phyloP scores from a whole-genome alignment of 305 asterid genomes.

The Fraxinus ornus region DNA sequence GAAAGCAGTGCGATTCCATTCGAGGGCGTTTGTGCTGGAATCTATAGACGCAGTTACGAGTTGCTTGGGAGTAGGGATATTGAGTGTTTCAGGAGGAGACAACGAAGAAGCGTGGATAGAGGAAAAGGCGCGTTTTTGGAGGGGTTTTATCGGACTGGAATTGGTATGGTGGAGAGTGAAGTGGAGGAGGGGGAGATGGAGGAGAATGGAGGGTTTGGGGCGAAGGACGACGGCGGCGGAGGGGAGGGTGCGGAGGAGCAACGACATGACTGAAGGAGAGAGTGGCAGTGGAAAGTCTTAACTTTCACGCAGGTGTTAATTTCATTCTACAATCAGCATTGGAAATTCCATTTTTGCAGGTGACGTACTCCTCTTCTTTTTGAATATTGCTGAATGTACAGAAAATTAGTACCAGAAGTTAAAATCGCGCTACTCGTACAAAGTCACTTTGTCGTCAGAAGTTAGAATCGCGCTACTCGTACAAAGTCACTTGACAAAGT shows the following conservation, averaged over 20 bases:
- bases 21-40: slow-evolving; percentile 37
- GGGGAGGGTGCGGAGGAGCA: slow-evolving; percentile 72
- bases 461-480: too few relatives aligned
- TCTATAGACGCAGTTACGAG: slow-evolving; percentile 31
- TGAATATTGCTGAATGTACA: too few relatives aligned
- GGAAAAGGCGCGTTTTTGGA: slow-evolving; percentile 42
- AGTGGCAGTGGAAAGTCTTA: slow-evolving; percentile 14
- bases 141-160: slow-evolving; percentile 17
- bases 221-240: slow-evolving; percentile 46
- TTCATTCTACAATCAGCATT: too few relatives aligned
- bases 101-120: slow-evolving; percentile 38
- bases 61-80: slow-evolving; percentile 36
- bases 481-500: too few relatives aligned
- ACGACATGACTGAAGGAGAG: slow-evolving; percentile 47
- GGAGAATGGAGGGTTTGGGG: slow-evolving; percentile 38
- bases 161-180: slow-evolving; percentile 33
- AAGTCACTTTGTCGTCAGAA: too few relatives aligned
- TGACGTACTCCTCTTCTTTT: too few relatives aligned
- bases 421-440: too few relatives aligned
- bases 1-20: slow-evolving; percentile 68
- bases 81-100: slow-evolving; percentile 37
- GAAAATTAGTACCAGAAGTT: too few relatives aligned
- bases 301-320: slow-evolving; percentile 5
- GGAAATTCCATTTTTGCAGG: too few relatives aligned
- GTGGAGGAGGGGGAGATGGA: slow-evolving; percentile 31